Base-by-base conservation (phyloP, 2,329 filamentous ascomycete genomes). In the Stemphylium lycopersici region DNA sequence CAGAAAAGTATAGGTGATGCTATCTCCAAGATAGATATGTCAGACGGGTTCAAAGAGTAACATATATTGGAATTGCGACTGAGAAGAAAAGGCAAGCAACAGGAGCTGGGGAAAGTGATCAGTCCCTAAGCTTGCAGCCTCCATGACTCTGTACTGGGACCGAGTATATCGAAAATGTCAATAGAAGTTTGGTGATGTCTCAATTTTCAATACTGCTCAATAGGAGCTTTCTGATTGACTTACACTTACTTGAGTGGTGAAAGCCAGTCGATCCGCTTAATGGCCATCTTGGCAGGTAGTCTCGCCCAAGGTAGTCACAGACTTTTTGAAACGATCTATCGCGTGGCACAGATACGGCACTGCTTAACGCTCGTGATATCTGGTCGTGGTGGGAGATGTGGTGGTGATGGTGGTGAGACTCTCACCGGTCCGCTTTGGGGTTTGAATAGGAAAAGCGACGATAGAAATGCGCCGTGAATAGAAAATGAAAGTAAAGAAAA, bases 381-480 rank as follows among this genome's bases (percentile, higher is more conserved):
- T 36, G 26, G 37, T 48, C 29, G 49, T 40, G 39, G 44, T 36
- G 20, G 13, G 5, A 4, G 47, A 38, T 51, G 33, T 44, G 45
- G 61, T 55, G 38, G 44, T 51, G 47, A 26, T 62, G 45, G 12
- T 46, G 42, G 46, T 65, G 57, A 66, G 52, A 71, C 64, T 32
- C 16, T 38, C 10, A 22, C 29, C 18, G 46, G 58, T 42, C 68
- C 67, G 60, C 31, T 67, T 70, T 65, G 41, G 68, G 71, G 64
- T 68, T 51, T 73, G 68, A 72, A 72, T 72, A 72, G 67, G 43
- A 67, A 67, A 62, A 31, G 37, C 24, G 36, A 32, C 20, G 24
- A 48, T 40, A 22, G 47, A 29, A 31, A 42, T 12, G 41, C 60
- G 24, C 40, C 43, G 11, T 69, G 59, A 72, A 68, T 68, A 69